Evolutionary conservation across 805 yeast genomes (phyloP).

Genomic region (Teunomyces atbi): DNA sequence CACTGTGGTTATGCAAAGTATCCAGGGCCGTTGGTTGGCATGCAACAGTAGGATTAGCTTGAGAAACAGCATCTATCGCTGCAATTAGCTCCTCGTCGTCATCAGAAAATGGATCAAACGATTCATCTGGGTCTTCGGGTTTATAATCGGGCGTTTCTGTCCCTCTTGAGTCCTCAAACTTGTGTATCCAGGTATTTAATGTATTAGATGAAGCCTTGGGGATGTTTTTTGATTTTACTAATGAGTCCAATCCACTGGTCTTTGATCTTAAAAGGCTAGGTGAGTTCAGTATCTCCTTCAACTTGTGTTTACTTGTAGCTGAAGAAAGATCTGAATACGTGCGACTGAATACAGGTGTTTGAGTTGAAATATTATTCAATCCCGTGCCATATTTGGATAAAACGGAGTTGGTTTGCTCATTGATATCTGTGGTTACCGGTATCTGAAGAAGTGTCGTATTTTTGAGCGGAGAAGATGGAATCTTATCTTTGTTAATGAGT

Average conservation of each 20-base stretch:
- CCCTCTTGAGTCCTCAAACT: conserved; percentile 18
- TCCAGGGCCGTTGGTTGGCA: background rate
- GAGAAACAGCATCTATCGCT: conserved; percentile 7
- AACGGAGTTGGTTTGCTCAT: conserved; percentile 37
- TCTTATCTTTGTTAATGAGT: conserved; percentile 4
- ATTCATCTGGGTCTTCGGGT: conserved; percentile 2
- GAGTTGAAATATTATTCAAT: conserved; percentile 26
- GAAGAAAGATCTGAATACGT: conserved; percentile 30
- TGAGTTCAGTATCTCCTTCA: conserved; percentile 18
- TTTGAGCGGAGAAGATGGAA: conserved; percentile 11
- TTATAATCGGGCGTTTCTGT: background rate
- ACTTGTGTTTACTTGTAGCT: conserved; percentile 9
- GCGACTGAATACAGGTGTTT: conserved; percentile 35
- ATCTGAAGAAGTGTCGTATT: conserved; percentile 3
- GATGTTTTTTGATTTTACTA: conserved; percentile 8
- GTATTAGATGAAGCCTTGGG: conserved; percentile 1
- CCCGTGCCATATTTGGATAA: conserved; percentile 44
- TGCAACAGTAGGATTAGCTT: background rate
- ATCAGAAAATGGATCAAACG: conserved; percentile 30
- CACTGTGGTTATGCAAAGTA: background rate
- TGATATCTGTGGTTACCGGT: conserved; percentile 14
- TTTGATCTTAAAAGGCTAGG: conserved; percentile 40
- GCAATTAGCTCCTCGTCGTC: conserved; percentile 23
- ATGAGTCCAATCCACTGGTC: conserved; percentile 28
- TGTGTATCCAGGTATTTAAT: conserved; percentile 30